Conservation (phyloP, 148 eudicot genomes). For the Nyssa sinensis region DNA sequence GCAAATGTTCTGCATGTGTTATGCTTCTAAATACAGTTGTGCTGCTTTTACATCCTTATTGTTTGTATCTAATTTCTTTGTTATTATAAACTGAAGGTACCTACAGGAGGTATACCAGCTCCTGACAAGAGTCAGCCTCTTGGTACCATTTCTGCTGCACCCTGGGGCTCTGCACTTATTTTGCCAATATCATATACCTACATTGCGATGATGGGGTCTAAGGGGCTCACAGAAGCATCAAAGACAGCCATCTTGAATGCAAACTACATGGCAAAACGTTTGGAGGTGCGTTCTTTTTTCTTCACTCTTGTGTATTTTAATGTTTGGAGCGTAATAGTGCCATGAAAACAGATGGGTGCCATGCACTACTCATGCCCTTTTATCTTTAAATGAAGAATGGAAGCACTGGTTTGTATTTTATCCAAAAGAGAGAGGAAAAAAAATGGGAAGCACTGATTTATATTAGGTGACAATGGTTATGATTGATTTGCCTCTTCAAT, state of each 20-base stretch:
- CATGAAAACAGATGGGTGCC: background rate
- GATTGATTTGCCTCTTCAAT: background rate
- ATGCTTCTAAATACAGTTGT: background rate
- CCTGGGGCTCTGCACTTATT: slow-evolving; percentile 98
- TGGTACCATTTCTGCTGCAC: slow-evolving; percentile 95
- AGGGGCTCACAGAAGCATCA: slow-evolving; percentile 93
- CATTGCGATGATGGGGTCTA: slow-evolving; percentile 99
- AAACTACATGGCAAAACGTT: slow-evolving; percentile 96
- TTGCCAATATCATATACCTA: slow-evolving; percentile 94
- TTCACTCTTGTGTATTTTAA: slow-evolving; percentile 1
- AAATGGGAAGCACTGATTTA: too few species aligned
- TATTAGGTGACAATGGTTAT: slow-evolving; percentile 6
- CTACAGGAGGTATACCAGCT: slow-evolving; percentile 90
- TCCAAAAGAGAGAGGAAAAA: too few species aligned
- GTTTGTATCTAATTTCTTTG: slow-evolving; percentile 10
- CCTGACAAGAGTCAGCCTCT: slow-evolving; percentile 71
- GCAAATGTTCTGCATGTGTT: background rate
- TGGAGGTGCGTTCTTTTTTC: slow-evolving; percentile 62
- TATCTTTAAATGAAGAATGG: background rate
- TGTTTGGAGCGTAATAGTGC: background rate
- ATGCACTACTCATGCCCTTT: background rate
- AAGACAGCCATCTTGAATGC: slow-evolving; percentile 94
- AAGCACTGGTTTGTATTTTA: background rate
- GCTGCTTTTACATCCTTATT: background rate
- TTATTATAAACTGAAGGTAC: slow-evolving; percentile 44